Evolutionary conservation across 331 rosid species (phyloP).

Genomic region (Cydonia oblonga): DNA sequence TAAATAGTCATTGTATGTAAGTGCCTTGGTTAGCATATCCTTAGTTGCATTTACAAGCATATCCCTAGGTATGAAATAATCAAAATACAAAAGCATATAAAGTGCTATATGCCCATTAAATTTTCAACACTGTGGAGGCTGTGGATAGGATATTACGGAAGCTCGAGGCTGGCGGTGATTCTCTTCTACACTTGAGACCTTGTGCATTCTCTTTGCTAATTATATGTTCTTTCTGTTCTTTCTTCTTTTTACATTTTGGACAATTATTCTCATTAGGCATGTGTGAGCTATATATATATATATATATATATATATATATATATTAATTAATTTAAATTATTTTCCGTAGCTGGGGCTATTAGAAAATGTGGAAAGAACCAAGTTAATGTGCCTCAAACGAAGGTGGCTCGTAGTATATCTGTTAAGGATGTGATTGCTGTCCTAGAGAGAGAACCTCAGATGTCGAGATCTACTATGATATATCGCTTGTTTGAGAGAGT

Average conservation of each 20-base stretch:
- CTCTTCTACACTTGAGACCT: neutral
- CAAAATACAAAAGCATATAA: neutral
- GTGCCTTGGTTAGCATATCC: neutral
- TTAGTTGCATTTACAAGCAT: neutral
- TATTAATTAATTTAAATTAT: neutral
- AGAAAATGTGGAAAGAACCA: conserved; percentile 59
- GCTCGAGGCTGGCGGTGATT: neutral
- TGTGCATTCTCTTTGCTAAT: neutral
- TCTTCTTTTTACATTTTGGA: neutral
- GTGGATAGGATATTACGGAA: neutral
- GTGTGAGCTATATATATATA: neutral
- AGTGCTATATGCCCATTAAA: neutral
- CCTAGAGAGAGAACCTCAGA: conserved; percentile 89
- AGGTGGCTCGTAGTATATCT: conserved; percentile 55
- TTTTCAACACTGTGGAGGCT: neutral
- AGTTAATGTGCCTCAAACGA: conserved; percentile 28
- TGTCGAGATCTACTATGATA: conserved; percentile 60
- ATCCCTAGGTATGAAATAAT: neutral
- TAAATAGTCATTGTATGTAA: neutral
- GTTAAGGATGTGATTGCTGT: conserved; percentile 78
- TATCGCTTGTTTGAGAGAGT: conserved; percentile 54
- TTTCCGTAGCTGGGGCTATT: conserved; percentile 13
- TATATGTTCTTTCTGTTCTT: neutral
- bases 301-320: neutral
- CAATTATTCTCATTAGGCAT: neutral